Evolutionary conservation across 176 grass and related monocot species (phyloP).

Genomic region (Oryza brachyantha): DNA sequence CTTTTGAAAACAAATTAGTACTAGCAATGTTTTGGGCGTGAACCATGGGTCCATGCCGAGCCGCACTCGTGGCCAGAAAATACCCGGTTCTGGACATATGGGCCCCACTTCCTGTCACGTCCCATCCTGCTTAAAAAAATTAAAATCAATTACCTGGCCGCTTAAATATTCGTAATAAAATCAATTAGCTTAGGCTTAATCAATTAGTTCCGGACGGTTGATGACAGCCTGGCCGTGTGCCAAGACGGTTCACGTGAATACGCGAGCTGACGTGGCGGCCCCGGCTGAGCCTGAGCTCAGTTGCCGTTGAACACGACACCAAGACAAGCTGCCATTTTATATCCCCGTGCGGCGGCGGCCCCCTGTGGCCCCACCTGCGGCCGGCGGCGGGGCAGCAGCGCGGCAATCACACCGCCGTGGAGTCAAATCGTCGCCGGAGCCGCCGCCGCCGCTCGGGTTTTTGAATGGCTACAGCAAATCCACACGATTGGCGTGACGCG

Average conservation of each 20-base stretch:
- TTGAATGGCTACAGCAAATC: neutral
- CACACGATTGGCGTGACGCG: constrained; percentile 17
- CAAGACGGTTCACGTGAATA: constrained; percentile 18
- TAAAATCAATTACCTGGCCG: neutral
- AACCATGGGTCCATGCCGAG: neutral
- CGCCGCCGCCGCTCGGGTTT: neutral
- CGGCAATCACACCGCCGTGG: neutral
- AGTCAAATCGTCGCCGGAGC: too few relatives aligned
- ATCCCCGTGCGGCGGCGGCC: neutral
- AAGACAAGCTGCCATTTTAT: too few relatives aligned
- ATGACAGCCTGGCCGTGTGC: constrained; percentile 10
- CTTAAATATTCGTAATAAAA: neutral
- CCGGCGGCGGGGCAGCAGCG: neutral
- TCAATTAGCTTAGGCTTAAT: neutral
- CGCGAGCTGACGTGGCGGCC: constrained; percentile 28
- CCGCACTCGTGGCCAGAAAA: neutral
- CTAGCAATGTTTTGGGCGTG: neutral
- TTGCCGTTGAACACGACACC: neutral
- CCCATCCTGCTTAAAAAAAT: neutral
- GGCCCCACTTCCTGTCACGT: neutral
- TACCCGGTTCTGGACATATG: neutral
- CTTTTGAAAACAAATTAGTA: too few relatives aligned
- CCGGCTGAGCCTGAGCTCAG: neutral
- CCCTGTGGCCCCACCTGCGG: neutral
- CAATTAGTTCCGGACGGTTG: neutral